Evolutionary conservation across 192 early-diverging fungal genomes (phyloP).

Genomic region (Mortierella hygrophila): DNA sequence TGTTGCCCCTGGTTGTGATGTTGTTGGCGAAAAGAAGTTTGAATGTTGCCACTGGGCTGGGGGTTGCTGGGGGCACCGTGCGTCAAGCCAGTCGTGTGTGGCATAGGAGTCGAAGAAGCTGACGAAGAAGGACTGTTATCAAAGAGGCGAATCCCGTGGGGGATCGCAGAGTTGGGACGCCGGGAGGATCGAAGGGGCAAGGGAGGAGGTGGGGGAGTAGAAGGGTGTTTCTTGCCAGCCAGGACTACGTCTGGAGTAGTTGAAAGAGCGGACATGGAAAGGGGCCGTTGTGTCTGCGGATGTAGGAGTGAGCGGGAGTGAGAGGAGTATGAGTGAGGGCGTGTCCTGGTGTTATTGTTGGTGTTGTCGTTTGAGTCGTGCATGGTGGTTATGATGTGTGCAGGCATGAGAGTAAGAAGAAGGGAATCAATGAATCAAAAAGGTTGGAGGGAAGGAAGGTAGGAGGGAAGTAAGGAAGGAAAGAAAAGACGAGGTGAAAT

Average conservation of each 20-base stretch:
- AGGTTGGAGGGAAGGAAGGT: too few relatives aligned
- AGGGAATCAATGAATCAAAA: too few relatives aligned
- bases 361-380: not conserved
- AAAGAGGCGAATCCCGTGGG: slow-evolving; percentile 19
- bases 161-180: not conserved
- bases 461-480: too few relatives aligned
- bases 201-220: slow-evolving; percentile 35
- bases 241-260: not conserved
- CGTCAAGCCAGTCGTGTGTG: not conserved
- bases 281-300: not conserved
- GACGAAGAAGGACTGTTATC: not conserved
- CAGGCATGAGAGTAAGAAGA: not conserved
- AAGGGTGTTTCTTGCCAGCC: slow-evolving; percentile 40
- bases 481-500: not conserved
- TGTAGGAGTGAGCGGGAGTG: not conserved
- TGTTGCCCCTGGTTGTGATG: not conserved
- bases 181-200: slow-evolving; percentile 16
- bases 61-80: not conserved
- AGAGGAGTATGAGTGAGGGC: not conserved
- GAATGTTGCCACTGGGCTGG: not conserved
- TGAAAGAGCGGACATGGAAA: not conserved
- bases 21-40: not conserved
- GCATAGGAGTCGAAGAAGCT: not conserved
- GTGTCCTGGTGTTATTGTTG: not conserved
- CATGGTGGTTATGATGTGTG: not conserved